Conservation (phyloP, 2,329 filamentous ascomycete species). For the Plectosphaerella cucumerina region DNA sequence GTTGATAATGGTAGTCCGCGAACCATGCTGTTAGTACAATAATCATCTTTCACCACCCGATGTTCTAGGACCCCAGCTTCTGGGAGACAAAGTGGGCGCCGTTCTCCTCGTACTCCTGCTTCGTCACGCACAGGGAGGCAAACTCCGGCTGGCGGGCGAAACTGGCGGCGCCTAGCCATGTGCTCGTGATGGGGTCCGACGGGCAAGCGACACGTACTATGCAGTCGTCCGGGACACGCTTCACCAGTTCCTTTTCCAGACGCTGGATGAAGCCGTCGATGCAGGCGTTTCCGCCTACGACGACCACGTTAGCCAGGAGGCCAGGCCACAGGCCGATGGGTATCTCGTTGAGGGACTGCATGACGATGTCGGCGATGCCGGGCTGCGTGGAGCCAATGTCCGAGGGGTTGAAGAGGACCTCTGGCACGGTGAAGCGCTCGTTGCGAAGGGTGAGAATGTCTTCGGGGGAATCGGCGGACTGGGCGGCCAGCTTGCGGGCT, state of each 20-base stretch:
- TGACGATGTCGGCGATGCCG: slow-evolving; percentile 76
- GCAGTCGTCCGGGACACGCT: slow-evolving; percentile 71
- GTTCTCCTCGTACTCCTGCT: slow-evolving; percentile 85
- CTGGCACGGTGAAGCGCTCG: slow-evolving; percentile 86
- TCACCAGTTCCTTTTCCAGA: slow-evolving; percentile 69
- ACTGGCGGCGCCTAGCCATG: slow-evolving; percentile 80
- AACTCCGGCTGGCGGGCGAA: slow-evolving; percentile 68
- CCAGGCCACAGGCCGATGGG: slow-evolving; percentile 82
- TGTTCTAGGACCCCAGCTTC: slow-evolving; percentile 51
- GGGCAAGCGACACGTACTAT: slow-evolving; percentile 69
- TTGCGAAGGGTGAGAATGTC: slow-evolving; percentile 85
- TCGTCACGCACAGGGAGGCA: slow-evolving; percentile 69
- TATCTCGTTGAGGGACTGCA: slow-evolving; percentile 70
- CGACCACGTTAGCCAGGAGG: slow-evolving; percentile 79
- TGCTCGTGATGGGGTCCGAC: slow-evolving; percentile 70
- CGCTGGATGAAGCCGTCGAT: slow-evolving; percentile 80
- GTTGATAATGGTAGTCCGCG: not conserved
- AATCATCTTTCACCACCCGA: not conserved
- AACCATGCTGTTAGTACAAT: not conserved
- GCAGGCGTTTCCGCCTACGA: slow-evolving; percentile 81
- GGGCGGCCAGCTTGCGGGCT: slow-evolving; percentile 38
- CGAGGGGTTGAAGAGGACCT: slow-evolving; percentile 80
- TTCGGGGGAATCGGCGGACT: slow-evolving; percentile 40
- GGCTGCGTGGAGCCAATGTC: slow-evolving; percentile 83
- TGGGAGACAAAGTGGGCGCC: slow-evolving; percentile 71